Evolutionary conservation across 495 filamentous ascomycete species (phyloP), one percentile per base, ranked within the genome.

Genomic region (Penicillium paradoxum): DNA sequence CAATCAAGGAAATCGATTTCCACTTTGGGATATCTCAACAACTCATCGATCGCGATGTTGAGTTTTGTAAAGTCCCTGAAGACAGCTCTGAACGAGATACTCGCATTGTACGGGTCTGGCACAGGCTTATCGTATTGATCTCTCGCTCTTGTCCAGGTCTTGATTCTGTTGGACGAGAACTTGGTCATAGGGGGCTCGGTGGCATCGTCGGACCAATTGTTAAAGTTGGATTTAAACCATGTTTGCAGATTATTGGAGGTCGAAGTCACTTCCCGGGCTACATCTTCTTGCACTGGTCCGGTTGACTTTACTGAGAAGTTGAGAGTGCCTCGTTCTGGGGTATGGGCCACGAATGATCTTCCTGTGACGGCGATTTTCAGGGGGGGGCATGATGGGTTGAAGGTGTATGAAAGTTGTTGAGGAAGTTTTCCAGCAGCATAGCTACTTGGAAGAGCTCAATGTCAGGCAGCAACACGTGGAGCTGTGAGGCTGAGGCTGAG

Each of bases 1-100:
- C 63, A 66, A 3, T 58, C 45, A 4, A 66, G 59, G 0, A 56
- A 53, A 4, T 52, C 25, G 18, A 66, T 57, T 15, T 64, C 60
- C 6, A 64, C 49, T n/a, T 56, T 56, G 6, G 54, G 46, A 17
- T 55, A 41, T 0, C 17, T 22, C 2, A 56, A 10, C 9, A 66
- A 39, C 24, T 45, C 30, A 2, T 48, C 54, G 2, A 54, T 33
- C 0, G 61, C 51, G 14, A 64, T 29, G 15, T 55, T 54, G 7
- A 66, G 10, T n/a, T 51, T 51, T 13, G 18, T 3, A 10, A 66
- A 57, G 17, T 62, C 54, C 0, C 46, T 57, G 40, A 66, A 66
- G 2, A 51, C 47, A 1, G 53, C 45, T 2, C 41, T 43, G 14
- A 62, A 38, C 0, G 50, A 54, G 4, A 43, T 54, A 5, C 34